Evolutionary conservation across 1,139 yeast species (phyloP), one percentile per base, ranked within the genome.

Genomic region (Meyerozyma sp.): DNA sequence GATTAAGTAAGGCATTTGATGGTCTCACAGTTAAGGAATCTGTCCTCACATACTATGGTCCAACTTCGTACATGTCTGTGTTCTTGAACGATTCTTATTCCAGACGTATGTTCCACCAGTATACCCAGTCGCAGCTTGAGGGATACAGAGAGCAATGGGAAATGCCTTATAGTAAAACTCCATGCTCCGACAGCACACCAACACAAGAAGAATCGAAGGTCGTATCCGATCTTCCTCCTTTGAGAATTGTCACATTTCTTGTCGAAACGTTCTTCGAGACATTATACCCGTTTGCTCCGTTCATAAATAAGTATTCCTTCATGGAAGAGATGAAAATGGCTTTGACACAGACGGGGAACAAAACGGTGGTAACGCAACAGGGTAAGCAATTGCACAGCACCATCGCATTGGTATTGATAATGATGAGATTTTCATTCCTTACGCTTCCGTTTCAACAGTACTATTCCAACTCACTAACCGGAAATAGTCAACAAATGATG

Each of bases 391-490:
- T 34, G 16, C 26, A 34, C 13, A 21, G 37, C 37, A 34, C 37
- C 11, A 34, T 34, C 5, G 37, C 37, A 2, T 34, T 76, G 5
- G 51, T 74, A 42, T 57, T 77, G 29, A 65, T 77, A 11, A 67
- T 77, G 10, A 52, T 77, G 36, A 62, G 82, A 49, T 52, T 77
- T 20, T 68, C 77, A 27, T 76, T 79, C 77, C 55, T 74, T 41
- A 71, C 80, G 0, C 52, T 75, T 42, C 80, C 62, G 18, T 44
- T 56, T 2, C 49, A 48, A 13, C 59, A 53, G 8, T 40, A 13
- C 39, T 34, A 18, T 32, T 11, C 34, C 34, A 14, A 30, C 16
- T 11, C 34, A 9, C 34, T 30, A 8, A 9, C 6, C 4, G 34
- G 34, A 8, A 14, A 13, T 2, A 13, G 5, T 13, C 16, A 34